Evolutionary conservation across 768 basidiomycete species (phyloP), one percentile per base, ranked within the genome.

Genomic region (Phlegmacium glaucopus): DNA sequence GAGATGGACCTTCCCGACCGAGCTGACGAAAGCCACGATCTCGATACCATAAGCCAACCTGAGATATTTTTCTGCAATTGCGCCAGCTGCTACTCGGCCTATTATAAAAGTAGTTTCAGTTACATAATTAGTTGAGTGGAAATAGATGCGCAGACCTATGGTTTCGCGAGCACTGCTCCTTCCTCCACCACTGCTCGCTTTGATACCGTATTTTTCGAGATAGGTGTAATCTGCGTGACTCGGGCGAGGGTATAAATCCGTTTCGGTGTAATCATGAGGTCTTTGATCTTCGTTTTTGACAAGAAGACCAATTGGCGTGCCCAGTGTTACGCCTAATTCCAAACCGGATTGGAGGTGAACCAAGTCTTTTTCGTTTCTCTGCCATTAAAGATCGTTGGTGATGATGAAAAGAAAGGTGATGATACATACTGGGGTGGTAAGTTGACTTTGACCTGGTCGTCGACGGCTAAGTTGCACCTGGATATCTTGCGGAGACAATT

Each of bases 171-270:
- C 96, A 61, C 88, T 91, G 58, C 90, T 91, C 15, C 96, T 77
- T 6, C 96, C 96, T 39, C 96, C 96, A 30, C 96, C 96, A 50
- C 88, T 91, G 75, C 90, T 93, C 1, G 96, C 96, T 74, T 98
- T 98, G 66, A 98, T 68, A 26, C 94, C 94, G 63, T 98, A 99
- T 60, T 99, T 99, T 57, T 92, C 85, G 48, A 98, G 82, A 68
- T 99, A 99, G 12, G 96, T 99, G 66, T 87, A 96, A 66, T 99
- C 96, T 10, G 96, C 96, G 60, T 99, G 96, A 54, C 89, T 92
- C 25, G 96, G 96, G 16, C 96, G 86, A 27, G 96, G 96, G 74
- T 93, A 99, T 44, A 94, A 72, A 63, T 99, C 96, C 0, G 96
- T 98, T 74, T 98, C 96, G 54, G 94, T 85, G 69, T 99, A 99